Percentiles rank a stretch among this genome's conserved stretches.
Evolutionary conservation across 129 eudicot genomes (phyloP).

Genomic region (Mikania micrantha): DNA sequence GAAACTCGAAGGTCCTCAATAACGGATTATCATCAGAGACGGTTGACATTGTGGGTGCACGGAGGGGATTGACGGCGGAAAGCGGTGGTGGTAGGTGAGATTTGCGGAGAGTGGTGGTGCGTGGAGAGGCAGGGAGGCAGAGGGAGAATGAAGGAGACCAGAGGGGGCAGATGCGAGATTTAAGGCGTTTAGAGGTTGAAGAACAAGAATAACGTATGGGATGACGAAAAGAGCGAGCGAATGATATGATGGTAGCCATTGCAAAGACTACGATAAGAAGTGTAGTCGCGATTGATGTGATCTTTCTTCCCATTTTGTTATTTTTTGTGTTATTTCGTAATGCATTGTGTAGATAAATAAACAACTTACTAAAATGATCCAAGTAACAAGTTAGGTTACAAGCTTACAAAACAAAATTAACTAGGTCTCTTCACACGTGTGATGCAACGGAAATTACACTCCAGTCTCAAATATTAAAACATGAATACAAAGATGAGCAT

Average conservation of each 20-base stretch:
- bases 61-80: constrained; percentile 20
- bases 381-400: no score
- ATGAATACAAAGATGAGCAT: no score
- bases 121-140: constrained; percentile 37
- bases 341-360: neutral
- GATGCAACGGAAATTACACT: no score
- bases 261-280: no score
- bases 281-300: constrained; percentile 13
- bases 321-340: constrained; percentile 4
- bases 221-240: no score
- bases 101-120: constrained; percentile 16
- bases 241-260: no score
- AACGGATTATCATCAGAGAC: constrained; percentile 41
- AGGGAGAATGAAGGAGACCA: constrained; percentile 32
- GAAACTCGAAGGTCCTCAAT: constrained; percentile 65
- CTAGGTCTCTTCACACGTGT: no score
- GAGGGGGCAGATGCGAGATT: no score
- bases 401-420: no score
- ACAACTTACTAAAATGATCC: neutral
- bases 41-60: constrained; percentile 20
- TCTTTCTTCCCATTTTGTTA: constrained; percentile 15
- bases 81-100: neutral
- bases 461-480: no score
- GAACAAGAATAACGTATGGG: no score
- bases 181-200: no score